Base-by-base conservation (phyloP, 1,284 basidiomycete genomes). In the Heliocybe sulcata region DNA sequence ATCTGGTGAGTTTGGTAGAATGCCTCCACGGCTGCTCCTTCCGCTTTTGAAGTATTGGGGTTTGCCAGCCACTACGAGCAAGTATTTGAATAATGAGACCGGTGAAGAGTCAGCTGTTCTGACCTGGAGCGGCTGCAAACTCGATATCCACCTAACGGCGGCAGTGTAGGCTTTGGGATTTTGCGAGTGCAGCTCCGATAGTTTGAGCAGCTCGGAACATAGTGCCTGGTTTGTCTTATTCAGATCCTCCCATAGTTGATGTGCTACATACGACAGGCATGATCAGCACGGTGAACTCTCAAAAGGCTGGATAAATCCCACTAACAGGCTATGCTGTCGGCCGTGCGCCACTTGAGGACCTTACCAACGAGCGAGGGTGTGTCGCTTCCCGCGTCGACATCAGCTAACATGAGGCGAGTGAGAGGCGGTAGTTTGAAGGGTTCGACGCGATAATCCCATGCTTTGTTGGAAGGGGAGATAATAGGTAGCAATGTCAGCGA, bases 341-440 rank as follows among this genome's bases (percentile, higher is more conserved):
- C 31, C 12, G 85, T 80, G 56, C 90, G 79, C 94, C 94, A 98
- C 63, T 83, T 84, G 56, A 95, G 72, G 1, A 98, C 94, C 67
- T 92, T 87, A 27, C 89, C 84, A 2, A 94, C 92, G 54, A 97
- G 82, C 49, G 90, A 91, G 1, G 95, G 95, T 1, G 95, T 97
- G 65, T 97, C 90, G 61, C 90, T 94, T 10, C 94, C 94, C 1
- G 90, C 91, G 63, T 95, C 91, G 4, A 98, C 92, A 64, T 98
- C 94, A 23, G 93, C 95, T 29, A 98, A 77, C 69, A 97, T 80
- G 31, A 98, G 77, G 42, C 90, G 77, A 19, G 90, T 84, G 49
- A 84, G 72, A 0, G 88, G 89, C 1, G 94, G 94, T 22, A 98
- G 82, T 53, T 81, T 77, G 69, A 97, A 92, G 0, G 84, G 79